phyloP scores from a whole-genome alignment of 495 filamentous ascomycete genomes.

The Penicillium pulvis region DNA sequence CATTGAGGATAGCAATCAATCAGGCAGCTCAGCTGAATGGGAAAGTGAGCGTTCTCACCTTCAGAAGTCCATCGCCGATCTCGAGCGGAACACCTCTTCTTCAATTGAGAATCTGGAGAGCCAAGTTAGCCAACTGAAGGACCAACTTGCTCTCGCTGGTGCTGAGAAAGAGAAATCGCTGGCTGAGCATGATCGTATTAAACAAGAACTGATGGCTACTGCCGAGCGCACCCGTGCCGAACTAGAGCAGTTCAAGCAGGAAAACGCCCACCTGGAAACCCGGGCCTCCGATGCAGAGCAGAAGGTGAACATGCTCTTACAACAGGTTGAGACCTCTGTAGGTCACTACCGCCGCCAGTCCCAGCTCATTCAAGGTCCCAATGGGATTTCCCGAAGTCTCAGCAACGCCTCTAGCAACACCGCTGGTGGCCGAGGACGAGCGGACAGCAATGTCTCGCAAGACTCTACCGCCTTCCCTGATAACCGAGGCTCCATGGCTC shows the following conservation, averaged over 20 bases:
- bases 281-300: constrained; percentile 88
- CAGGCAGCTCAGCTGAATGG: constrained; percentile 63
- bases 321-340: constrained; percentile 91
- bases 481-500: constrained; percentile 77
- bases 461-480: constrained; percentile 65
- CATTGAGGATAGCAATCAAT: constrained; percentile 36
- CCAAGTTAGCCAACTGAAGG: constrained; percentile 66
- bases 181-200: constrained; percentile 56
- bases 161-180: constrained; percentile 68
- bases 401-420: constrained; percentile 51
- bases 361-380: constrained; percentile 47
- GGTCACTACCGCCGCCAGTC: constrained; percentile 91
- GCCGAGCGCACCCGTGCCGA: constrained; percentile 63
- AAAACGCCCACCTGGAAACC: constrained; percentile 76
- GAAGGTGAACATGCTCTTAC: constrained; percentile 87
- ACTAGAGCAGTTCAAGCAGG: constrained; percentile 76
- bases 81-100: constrained; percentile 67
- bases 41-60: constrained; percentile 72
- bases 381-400: constrained; percentile 46
- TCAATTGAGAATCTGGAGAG: constrained; percentile 68
- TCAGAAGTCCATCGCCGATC: constrained; percentile 62
- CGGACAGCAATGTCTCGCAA: constrained; percentile 50
- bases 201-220: constrained; percentile 57
- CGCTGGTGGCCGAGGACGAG: constrained; percentile 38
- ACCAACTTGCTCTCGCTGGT: constrained; percentile 63